Evolutionary conservation across 1,284 basidiomycete species (phyloP), one percentile per base, ranked within the genome.

Genomic region (Trichosporon ovoides): DNA sequence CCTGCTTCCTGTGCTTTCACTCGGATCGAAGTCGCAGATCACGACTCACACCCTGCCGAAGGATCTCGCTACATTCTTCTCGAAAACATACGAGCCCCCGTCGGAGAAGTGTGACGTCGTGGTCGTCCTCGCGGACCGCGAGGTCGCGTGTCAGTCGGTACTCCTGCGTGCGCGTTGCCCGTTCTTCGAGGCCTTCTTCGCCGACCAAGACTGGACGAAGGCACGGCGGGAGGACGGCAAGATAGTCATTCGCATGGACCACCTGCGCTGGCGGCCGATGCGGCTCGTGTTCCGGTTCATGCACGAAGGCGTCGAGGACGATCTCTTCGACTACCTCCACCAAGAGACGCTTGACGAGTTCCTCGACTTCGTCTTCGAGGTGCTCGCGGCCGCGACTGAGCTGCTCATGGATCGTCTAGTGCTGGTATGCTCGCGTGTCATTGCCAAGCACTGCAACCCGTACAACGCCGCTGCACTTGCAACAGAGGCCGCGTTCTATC

Each of bases 331-430:
- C 46, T 80, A 81, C 18, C 76, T 91, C 24, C 88, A 87, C 60
- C 87, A 85, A 28, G 76, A 82, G 36, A 84, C 83, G 0, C 77
- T 86, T 10, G 91, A 98, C 63, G 85, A 88, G 48, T 81, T 91
- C 51, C 76, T 98, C 59, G 89, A 94, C 64, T 91, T 94, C 66
- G 82, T 93, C 71, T 91, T 95, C 63, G 85, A 89, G 40, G 86
- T 98, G 18, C 84, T 97, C 73, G 86, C 87, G 20, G 86, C 85
- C 12, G 90, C 93, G 88, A 94, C 91, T 66, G 93, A 98, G 76
- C 78, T 98, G 2, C 81, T 97, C 22, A 81, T 98, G 20, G 89
- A 91, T 66, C 86, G 88, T 22, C 83, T 98, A 10, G 83, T 92
- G 56, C 82, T 90, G 3, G 78, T 96, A 10, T 95, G 92, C 77